Base-by-base conservation (phyloP, 441 rosid genomes). In the Erodium moschatum region DNA sequence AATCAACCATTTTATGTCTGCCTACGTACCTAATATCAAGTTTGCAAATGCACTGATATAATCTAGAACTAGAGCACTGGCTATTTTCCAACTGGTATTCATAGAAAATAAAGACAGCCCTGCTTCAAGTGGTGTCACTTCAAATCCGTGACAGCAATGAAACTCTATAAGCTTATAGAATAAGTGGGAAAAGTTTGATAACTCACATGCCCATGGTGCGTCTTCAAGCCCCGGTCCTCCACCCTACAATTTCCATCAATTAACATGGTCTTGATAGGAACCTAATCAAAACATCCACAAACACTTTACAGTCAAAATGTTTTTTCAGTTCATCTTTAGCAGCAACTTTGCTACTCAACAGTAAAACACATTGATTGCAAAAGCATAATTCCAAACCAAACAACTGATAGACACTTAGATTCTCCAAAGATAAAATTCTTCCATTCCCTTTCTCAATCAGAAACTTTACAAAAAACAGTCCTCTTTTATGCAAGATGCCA, bases 371-470 rank as follows among this genome's bases (percentile, higher is more conserved):
- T 42, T 16, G 2, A 24, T 24, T 24, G 27, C 1, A 75, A 68
- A 67, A 66, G 70, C 78, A 69, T 64, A 31, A 12, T 27, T 48
- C 29, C 42, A 65, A 4, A 52, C 35, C 60, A 52, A 6, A 56
- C 15, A 66, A 80, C 96, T 84, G 72, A 94, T 97, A 80, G 83
- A 92, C 70, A 97, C 96, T 74, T 94, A 96, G 38, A 91, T 97
- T 42, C 90, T 87, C 94, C 91, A 89, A 92, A 94, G 81, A 64
- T 97, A 97, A 35, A 97, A 94, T 83, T 91, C 97, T 80, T 94
- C 97, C 72, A 91, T 97, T 76, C 89, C 98, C 91, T 75, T 75
- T 61, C 20, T 42, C 56, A 48, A 44, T 24, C 52, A 46, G 52
- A 48, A 48, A 48, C 4, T 12, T 13, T 48, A 1, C 56, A 48